Percentiles rank a stretch among this genome's conserved stretches.
Conservation (phyloP, 371 early-diverging fungal species). For the Lichtheimia corymbifera region DNA sequence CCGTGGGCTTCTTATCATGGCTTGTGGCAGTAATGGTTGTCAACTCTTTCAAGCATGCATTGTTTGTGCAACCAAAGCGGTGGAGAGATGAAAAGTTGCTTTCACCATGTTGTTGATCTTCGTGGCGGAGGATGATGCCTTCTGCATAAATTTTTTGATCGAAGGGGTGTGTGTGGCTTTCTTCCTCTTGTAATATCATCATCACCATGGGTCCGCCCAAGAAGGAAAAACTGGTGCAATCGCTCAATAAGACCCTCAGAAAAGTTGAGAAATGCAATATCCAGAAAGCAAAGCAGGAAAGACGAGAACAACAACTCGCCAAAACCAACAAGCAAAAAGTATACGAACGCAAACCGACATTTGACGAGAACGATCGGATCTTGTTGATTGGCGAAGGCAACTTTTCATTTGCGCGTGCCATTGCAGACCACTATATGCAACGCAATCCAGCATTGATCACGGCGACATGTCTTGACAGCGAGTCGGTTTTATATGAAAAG, state of each 20-base stretch:
- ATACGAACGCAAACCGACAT: slow-evolving; percentile 33
- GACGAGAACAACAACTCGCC: neutral
- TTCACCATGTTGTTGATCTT: too few species aligned
- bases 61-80: too few species aligned
- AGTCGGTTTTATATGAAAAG: slow-evolving; percentile 68
- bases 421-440: slow-evolving; percentile 56
- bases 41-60: too few species aligned
- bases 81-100: too few species aligned
- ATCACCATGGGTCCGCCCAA: slow-evolving; percentile 9
- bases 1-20: too few species aligned
- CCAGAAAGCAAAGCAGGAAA: slow-evolving; percentile 5
- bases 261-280: slow-evolving; percentile 1
- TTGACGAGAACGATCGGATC: slow-evolving; percentile 51
- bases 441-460: slow-evolving; percentile 53
- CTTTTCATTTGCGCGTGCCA: slow-evolving; percentile 80
- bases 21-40: too few species aligned
- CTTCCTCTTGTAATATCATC: neutral
- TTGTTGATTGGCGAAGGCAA: slow-evolving; percentile 83
- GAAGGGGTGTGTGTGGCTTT: neutral
- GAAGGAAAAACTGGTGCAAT: slow-evolving; percentile 17
- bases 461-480: slow-evolving; percentile 82
- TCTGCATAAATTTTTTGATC: too few species aligned
- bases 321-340: slow-evolving; percentile 14
- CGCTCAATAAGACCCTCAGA: slow-evolving; percentile 12
- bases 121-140: too few species aligned